Evolutionary conservation across 768 basidiomycete genomes (phyloP).

Genomic region (Russula olivacea): DNA sequence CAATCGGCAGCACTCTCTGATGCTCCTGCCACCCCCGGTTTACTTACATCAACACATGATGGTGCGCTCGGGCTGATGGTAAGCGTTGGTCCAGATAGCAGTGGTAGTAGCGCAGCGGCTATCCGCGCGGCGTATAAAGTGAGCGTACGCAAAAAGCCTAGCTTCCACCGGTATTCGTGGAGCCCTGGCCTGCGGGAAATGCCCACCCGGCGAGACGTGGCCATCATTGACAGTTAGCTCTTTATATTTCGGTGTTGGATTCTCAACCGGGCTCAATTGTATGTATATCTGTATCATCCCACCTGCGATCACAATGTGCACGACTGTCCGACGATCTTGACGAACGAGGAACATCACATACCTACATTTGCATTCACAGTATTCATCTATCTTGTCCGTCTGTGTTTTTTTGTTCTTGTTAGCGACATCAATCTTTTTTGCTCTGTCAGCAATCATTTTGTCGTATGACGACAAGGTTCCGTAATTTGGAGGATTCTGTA

Average conservation of each 20-base stretch:
- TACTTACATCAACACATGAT: slow-evolving; percentile 16
- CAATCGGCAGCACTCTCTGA: slow-evolving; percentile 14
- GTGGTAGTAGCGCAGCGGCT: slow-evolving; percentile 34
- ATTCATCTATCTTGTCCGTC: slow-evolving; percentile 10
- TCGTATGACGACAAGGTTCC: not conserved
- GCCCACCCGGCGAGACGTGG: slow-evolving; percentile 14
- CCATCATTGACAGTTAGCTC: slow-evolving; percentile 18
- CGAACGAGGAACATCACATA: slow-evolving; percentile 22
- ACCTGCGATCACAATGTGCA: slow-evolving; percentile 19
- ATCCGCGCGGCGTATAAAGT: slow-evolving; percentile 50
- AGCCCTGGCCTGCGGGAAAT: slow-evolving; percentile 28
- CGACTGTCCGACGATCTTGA: slow-evolving; percentile 22
- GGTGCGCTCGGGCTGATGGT: slow-evolving; percentile 19
- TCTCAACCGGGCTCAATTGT: slow-evolving; percentile 14
- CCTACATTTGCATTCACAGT: slow-evolving; percentile 21
- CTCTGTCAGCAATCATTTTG: not conserved
- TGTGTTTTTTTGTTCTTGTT: slow-evolving; percentile 3
- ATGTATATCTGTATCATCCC: slow-evolving; percentile 22
- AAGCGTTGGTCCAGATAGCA: slow-evolving; percentile 9
- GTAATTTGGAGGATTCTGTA: slow-evolving; percentile 13
- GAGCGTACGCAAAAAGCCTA: slow-evolving; percentile 43
- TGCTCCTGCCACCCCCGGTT: slow-evolving; percentile 11
- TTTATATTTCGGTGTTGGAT: not conserved
- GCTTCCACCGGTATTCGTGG: slow-evolving; percentile 49
- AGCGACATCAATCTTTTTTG: slow-evolving; percentile 12